Conservation (phyloP, 2,329 filamentous ascomycete species). For the Aspergillus versicolor region DNA sequence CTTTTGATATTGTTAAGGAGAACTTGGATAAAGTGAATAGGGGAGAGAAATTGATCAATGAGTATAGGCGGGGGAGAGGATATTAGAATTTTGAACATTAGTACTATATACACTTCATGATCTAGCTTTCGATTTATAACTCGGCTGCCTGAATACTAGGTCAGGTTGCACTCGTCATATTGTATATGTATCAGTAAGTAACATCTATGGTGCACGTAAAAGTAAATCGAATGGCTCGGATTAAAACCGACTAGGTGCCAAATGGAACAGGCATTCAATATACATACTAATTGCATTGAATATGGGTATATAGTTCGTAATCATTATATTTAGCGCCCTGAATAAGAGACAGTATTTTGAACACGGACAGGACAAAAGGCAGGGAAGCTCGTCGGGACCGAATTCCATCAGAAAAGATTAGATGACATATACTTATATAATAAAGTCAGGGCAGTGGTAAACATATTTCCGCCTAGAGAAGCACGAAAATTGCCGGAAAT, state of each 20-base stretch:
- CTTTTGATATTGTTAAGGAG: constrained; percentile 57
- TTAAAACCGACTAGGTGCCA: neutral
- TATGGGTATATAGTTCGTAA: neutral
- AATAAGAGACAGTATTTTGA: neutral
- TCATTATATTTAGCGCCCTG: neutral
- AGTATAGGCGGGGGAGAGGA: constrained; percentile 59
- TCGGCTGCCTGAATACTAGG: too few relatives aligned
- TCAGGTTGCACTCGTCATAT: too few relatives aligned
- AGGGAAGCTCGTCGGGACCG: neutral
- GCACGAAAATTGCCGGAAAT: neutral
- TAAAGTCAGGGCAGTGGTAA: neutral
- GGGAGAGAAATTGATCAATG: constrained; percentile 60
- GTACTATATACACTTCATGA: too few relatives aligned
- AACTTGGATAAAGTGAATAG: constrained; percentile 56
- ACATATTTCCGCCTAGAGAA: neutral
- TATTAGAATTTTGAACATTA: constrained; percentile 47
- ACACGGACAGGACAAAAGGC: neutral
- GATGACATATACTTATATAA: neutral
- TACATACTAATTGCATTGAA: neutral
- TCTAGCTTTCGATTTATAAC: too few relatives aligned
- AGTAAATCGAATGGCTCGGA: neutral
- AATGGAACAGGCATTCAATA: neutral
- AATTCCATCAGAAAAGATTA: neutral
- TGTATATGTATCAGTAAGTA: neutral
- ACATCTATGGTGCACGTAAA: neutral